Conservation (phyloP, 2,329 filamentous ascomycete genomes). For the Microascus cirrosus region DNA sequence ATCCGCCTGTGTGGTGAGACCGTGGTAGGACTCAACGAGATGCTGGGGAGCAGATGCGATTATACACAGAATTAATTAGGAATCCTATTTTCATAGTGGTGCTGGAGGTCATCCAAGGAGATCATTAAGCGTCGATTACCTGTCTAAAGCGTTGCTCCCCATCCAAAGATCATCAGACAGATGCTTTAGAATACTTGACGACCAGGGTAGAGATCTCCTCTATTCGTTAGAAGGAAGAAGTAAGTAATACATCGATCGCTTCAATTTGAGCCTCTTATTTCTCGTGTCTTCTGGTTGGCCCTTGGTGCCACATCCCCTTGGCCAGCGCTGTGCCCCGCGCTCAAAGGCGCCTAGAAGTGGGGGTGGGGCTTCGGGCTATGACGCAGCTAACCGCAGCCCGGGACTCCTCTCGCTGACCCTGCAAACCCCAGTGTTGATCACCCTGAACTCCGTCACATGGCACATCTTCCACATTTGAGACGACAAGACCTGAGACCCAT, state of each 20-base stretch:
- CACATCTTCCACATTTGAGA: neutral
- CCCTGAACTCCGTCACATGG: neutral
- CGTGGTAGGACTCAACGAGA: neutral
- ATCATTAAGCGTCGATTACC: too few species aligned
- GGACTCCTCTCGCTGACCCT: neutral
- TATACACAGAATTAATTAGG: too few species aligned
- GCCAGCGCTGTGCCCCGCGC: neutral
- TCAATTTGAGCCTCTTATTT: too few species aligned
- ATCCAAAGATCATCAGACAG: too few species aligned
- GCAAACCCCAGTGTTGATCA: neutral
- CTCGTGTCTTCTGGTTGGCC: neutral
- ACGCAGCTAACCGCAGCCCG: neutral
- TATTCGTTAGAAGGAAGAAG: too few species aligned
- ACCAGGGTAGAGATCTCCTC: too few species aligned
- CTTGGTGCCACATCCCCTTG: neutral
- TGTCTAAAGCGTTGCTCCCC: too few species aligned
- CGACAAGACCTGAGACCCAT: neutral
- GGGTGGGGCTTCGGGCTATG: slow-evolving; percentile 1
- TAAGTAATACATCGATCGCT: too few species aligned
- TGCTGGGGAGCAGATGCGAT: neutral
- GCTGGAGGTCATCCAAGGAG: too few species aligned
- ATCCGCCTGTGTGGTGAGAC: neutral
- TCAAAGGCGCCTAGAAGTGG: neutral
- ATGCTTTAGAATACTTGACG: too few species aligned
- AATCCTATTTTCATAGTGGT: too few species aligned